Conservation (phyloP, 225 moss, liverwort and hornwort genomes). For the Asterella californica region DNA sequence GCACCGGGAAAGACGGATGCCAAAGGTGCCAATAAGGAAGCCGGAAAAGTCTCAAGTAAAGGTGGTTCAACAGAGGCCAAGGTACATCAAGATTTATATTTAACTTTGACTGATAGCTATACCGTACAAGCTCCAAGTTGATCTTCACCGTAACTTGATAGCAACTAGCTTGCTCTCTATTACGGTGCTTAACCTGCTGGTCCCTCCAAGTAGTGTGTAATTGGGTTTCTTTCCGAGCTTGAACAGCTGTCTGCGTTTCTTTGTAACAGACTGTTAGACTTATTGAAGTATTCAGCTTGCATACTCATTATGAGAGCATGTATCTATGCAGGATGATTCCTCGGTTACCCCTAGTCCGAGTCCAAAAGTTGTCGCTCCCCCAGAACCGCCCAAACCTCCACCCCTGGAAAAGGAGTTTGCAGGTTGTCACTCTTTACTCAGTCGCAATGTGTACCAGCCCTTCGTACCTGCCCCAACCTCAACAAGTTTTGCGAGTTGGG, state of each 20-base stretch:
- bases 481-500: background rate
- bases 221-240: background rate
- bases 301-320: background rate
- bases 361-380: background rate
- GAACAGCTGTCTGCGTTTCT: background rate
- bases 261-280: background rate
- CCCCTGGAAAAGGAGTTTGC: slow-evolving; percentile 12
- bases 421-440: slow-evolving; percentile 9
- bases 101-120: background rate
- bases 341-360: background rate
- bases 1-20: slow-evolving; percentile 11
- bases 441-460: background rate
- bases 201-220: background rate
- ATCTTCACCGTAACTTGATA: background rate
- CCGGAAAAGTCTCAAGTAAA: background rate
- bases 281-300: background rate
- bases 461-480: background rate
- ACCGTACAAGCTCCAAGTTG: background rate
- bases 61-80: background rate
- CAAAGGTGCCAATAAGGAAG: slow-evolving; percentile 15
- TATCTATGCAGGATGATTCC: slow-evolving; percentile 1
- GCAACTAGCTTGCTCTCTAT: background rate
- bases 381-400: slow-evolving; percentile 4
- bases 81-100: background rate
- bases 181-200: background rate